Conservation (phyloP, 2,329 filamentous ascomycete genomes). For the Sarocladium strictum region DNA sequence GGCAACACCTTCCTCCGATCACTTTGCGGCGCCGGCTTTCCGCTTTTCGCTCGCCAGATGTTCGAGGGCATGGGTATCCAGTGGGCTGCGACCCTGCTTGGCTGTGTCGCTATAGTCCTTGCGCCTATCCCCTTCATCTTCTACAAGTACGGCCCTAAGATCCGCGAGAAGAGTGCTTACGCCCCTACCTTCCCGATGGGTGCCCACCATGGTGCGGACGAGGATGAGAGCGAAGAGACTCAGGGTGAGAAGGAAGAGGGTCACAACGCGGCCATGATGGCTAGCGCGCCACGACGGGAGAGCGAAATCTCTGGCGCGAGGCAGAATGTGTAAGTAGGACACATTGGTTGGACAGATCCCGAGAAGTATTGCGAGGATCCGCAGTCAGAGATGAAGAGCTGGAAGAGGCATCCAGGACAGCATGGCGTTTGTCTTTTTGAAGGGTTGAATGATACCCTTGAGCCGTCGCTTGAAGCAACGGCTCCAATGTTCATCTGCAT, state of each 20-base stretch:
- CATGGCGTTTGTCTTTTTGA: background rate
- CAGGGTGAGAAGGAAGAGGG: conserved; percentile 25
- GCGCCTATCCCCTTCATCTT: conserved; percentile 60
- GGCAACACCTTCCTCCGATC: conserved; percentile 79
- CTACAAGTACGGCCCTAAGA: conserved; percentile 52
- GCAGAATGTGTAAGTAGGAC: conserved; percentile 12
- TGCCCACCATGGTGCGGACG: conserved; percentile 15
- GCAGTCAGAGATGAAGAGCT: too few species aligned
- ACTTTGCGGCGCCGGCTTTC: conserved; percentile 71
- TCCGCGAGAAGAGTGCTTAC: conserved; percentile 49
- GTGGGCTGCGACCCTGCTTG: conserved; percentile 56
- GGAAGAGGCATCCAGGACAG: too few species aligned
- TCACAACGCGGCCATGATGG: conserved; percentile 25
- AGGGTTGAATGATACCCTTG: background rate
- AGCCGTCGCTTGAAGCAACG: background rate
- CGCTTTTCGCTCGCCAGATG: conserved; percentile 70
- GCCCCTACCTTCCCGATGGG: conserved; percentile 37
- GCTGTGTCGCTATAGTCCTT: conserved; percentile 50
- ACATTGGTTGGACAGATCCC: too few species aligned
- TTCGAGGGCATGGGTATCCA: conserved; percentile 57
- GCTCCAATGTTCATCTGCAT: too few species aligned
- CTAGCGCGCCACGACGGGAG: conserved; percentile 26
- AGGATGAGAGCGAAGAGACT: conserved; percentile 20
- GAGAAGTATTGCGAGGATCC: too few species aligned
- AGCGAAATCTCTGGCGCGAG: conserved; percentile 18